Base-by-base conservation (phyloP, 1,284 basidiomycete species). In the Sparassis latifolia region DNA sequence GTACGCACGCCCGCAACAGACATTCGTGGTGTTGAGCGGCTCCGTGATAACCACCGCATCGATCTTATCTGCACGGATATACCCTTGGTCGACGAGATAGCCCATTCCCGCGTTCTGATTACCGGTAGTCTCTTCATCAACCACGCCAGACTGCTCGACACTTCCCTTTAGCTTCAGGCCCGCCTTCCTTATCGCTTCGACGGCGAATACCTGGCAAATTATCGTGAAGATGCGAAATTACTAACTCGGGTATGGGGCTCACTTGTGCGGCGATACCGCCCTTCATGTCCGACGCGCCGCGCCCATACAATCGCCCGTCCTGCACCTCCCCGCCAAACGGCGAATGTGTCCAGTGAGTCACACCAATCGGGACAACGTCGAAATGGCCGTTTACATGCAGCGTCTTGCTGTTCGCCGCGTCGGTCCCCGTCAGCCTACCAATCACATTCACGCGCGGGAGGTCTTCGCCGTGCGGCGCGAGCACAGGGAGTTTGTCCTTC, bases 31-130 rank as follows among this genome's bases (percentile, higher is more conserved):
- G 39, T 53, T 53, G 20, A 53, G 33, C 7, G 52, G 52, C 39
- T 53, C 52, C 2, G 52, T 53, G 29, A 53, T 53, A 3, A 53
- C 49, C 29, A 53, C 40, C 7, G 52, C 52, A 40, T 53, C 52
- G 35, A 50, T 50, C 41, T 48, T 47, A 46, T 50, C 45, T 3
- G 52, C 52, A 3, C 33, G 32, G 43, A 51, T 46, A 41, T 54
- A 43, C 7, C 50, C 53, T 10, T 51, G 42, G 27, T 51, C 53
- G 30, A 54, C 47, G 39, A 54, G 39, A 32, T 35, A 48, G 30
- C 50, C 50, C 49, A 52, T 51, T 12, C 49, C 49, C 28, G 51
- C 51, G 31, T 52, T 52, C 29, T 30, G 47, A 2, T 38, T 33
- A 28, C 51, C 51, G 12, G 51, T 52, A 9, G 51, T 52, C 27